Conservation (phyloP, 345 rosid species). For the Populus nigra region DNA sequence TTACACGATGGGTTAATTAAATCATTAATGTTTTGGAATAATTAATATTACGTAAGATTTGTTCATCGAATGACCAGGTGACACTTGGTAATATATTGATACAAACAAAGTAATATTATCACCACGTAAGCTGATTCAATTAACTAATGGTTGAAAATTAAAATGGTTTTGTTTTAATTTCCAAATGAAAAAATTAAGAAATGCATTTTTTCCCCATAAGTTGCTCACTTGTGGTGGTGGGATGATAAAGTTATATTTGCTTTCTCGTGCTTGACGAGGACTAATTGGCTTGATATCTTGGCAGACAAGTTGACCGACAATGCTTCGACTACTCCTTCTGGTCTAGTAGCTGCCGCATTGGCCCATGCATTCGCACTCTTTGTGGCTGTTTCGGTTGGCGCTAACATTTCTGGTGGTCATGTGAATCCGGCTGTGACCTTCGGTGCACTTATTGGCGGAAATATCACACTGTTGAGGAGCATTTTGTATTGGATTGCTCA, state of each 20-base stretch:
- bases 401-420: constrained; percentile 25
- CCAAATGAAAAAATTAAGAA: too few relatives aligned
- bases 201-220: neutral
- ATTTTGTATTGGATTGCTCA: constrained; percentile 29
- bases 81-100: neutral
- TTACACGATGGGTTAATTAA: neutral
- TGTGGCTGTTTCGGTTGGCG: constrained; percentile 27
- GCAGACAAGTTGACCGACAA: constrained; percentile 32
- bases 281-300: neutral
- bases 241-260: neutral
- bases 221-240: neutral
- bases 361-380: constrained; percentile 25
- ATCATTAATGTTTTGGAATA: neutral
- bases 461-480: constrained; percentile 18
- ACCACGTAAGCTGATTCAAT: too few relatives aligned
- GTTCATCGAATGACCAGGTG: neutral
- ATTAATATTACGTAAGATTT: neutral
- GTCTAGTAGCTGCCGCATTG: constrained; percentile 19
- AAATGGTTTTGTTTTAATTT: neutral
- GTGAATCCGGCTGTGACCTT: constrained; percentile 28
- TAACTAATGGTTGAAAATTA: too few relatives aligned
- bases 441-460: constrained; percentile 24
- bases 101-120: neutral
- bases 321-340: constrained; percentile 29
- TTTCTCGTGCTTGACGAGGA: neutral